Evolutionary conservation across 148 eudicot genomes (phyloP), one percentile per base, ranked within the genome.

Genomic region (Gaultheria prostrata): DNA sequence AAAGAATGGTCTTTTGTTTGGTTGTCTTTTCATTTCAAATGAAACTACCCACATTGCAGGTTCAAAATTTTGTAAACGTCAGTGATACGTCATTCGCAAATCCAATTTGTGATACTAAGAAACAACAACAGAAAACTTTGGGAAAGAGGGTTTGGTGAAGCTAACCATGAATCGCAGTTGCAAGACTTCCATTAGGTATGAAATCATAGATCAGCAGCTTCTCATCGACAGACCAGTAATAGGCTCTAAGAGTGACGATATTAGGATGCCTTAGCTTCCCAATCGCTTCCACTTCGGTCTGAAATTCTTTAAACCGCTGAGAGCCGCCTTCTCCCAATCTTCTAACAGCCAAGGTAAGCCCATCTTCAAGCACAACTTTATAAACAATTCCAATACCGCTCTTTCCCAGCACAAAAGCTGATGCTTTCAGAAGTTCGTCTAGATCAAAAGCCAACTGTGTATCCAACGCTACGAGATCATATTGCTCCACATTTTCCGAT

Each of bases 291-390:
- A 97, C 99, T 85, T 97, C 98, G 0, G 92, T 93, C 82, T 95
- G 95, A 82, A 97, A 97, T 84, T 97, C 99, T 86, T 93, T 97
- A 77, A 95, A 92, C 86, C 98, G 87, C 83, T 97, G 98, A 2
- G 98, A 92, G 79, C 98, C 99, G 6, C 99, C 99, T 90, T 97
- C 99, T 10, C 99, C 99, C 57, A 97, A 85, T 86, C 99, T 89
- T 84, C 99, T 93, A 46, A 97, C 99, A 33, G 99, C 98, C 83
- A 97, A 89, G 9, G 89, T 92, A 72, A 88, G 84, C 77, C 98
- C 99, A 80, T 92, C 99, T 82, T 95, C 99, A 54, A 97, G 97
- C 87, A 95, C 98, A 73, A 95, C 99, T 77, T 93, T 97, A 84
- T 97, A 97, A 74, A 95, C 98, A 89, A 97, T 97, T 57, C 99